A percentile compares a stretch with the other conserved stretches of the same genome.
phyloP scores from a whole-genome alignment of 768 basidiomycete genomes.

The Lentinula lateritia region DNA sequence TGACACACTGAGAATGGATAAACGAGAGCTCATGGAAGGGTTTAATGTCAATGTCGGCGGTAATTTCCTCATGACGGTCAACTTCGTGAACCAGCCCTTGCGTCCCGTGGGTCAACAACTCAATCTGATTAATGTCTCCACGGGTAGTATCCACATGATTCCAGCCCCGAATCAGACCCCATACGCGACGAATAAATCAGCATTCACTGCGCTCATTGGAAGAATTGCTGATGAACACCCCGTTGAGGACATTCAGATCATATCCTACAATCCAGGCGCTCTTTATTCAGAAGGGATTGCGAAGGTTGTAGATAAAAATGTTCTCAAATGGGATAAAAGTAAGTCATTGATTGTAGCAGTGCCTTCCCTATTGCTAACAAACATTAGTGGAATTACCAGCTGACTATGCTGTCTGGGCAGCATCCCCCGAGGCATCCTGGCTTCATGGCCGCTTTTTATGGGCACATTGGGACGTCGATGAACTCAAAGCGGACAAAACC shows the following conservation, averaged over 20 bases:
- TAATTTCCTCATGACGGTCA: neutral
- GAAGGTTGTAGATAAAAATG: neutral
- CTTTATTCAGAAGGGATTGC: neutral
- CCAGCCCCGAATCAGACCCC: neutral
- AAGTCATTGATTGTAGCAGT: neutral
- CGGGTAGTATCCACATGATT: neutral
- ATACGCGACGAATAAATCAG: neutral
- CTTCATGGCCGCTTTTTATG: neutral
- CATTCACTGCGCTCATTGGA: neutral
- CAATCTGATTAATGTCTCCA: neutral
- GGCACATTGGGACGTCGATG: slow-evolving; percentile 1
- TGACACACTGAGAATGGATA: neutral
- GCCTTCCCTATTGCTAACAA: neutral
- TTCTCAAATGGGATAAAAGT: neutral
- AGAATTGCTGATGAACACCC: slow-evolving; percentile 1
- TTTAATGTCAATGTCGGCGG: neutral
- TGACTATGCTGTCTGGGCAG: neutral
- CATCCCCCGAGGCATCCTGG: neutral
- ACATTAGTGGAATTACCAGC: neutral
- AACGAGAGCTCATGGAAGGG: neutral
- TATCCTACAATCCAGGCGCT: neutral
- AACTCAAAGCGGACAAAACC: neutral
- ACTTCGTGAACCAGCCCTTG: neutral
- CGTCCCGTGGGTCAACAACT: neutral
- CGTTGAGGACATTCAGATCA: neutral